phyloP scores from a whole-genome alignment of 495 filamentous ascomycete genomes.

The Paragyromitra xinjiangensis region DNA sequence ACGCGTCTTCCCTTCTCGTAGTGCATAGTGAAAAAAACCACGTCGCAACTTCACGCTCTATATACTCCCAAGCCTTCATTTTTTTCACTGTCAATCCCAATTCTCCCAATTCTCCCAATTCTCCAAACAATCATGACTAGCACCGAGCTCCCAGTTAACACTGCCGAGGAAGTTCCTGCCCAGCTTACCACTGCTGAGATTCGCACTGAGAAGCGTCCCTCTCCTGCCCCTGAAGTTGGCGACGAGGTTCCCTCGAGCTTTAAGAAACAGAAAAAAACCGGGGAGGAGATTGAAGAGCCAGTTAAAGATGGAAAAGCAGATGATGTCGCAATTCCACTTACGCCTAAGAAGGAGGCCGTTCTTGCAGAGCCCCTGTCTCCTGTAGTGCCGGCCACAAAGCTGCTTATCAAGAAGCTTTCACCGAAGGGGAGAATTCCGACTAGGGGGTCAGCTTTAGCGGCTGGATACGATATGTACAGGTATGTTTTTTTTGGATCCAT shows the following conservation, averaged over 20 bases:
- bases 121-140: slow-evolving; percentile 15
- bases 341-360: slow-evolving; percentile 17
- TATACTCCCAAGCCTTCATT: not conserved
- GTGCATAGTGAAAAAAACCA: slow-evolving; percentile 14
- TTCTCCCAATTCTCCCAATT: not conserved
- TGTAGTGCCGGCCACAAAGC: slow-evolving; percentile 57
- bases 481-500: slow-evolving; percentile 25
- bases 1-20: slow-evolving; percentile 33
- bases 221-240: slow-evolving; percentile 33
- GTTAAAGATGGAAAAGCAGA: slow-evolving; percentile 29
- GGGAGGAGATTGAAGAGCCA: slow-evolving; percentile 12
- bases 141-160: slow-evolving; percentile 3
- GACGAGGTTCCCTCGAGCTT: slow-evolving; percentile 20
- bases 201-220: slow-evolving; percentile 50
- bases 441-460: slow-evolving; percentile 85
- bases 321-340: not conserved
- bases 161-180: slow-evolving; percentile 14
- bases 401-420: slow-evolving; percentile 87
- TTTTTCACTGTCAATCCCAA: not conserved
- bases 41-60: slow-evolving; percentile 25
- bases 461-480: slow-evolving; percentile 88
- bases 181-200: slow-evolving; percentile 34
- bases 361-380: slow-evolving; percentile 36
- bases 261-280: slow-evolving; percentile 50
- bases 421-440: slow-evolving; percentile 78